A percentile compares a stretch with the other conserved stretches of the same genome.
Conservation (phyloP, 805 yeast species). For the Cyberlindnera mycetangii region DNA sequence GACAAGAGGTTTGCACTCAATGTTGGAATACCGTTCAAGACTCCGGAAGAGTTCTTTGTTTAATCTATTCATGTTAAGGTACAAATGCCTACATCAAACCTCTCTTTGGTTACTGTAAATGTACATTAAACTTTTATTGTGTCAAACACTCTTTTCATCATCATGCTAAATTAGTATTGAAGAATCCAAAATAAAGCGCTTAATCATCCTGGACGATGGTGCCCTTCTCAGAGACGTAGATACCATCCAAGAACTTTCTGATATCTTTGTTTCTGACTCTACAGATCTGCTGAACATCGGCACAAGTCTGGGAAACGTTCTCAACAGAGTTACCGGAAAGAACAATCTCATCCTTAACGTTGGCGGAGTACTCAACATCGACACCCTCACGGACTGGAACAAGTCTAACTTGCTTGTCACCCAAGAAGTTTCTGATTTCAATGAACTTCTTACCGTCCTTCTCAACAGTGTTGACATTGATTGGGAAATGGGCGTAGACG, state of each 20-base stretch:
- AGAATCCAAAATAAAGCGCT: constrained; percentile 10
- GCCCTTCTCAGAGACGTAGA: constrained; percentile 96
- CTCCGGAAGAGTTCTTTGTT: constrained; percentile 69
- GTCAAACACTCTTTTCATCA: constrained; percentile 3
- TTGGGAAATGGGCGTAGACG: constrained; percentile 99
- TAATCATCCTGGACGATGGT: constrained; percentile 66
- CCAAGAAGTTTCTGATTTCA: constrained; percentile 99
- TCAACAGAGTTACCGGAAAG: constrained; percentile 95
- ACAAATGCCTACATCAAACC: too few species aligned
- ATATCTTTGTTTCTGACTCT: constrained; percentile 99
- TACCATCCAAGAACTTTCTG: constrained; percentile 99
- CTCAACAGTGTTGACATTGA: constrained; percentile 90
- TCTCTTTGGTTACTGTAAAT: constrained; percentile 7
- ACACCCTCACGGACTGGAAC: constrained; percentile 90
- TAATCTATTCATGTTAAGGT: background rate
- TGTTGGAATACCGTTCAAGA: constrained; percentile 49
- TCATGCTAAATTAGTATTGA: constrained; percentile 1
- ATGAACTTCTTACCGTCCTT: constrained; percentile 70
- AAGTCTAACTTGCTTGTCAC: constrained; percentile 96
- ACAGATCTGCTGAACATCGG: constrained; percentile 97
- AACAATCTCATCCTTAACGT: constrained; percentile 92
- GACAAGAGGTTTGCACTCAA: constrained; percentile 69
- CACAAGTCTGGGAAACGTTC: constrained; percentile 97
- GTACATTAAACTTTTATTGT: constrained; percentile 10
- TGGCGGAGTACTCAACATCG: constrained; percentile 71